Evolutionary conservation across 2,329 filamentous ascomycete genomes (phyloP), one percentile per base, ranked within the genome.

Genomic region (Aphanoascus verrucosus): DNA sequence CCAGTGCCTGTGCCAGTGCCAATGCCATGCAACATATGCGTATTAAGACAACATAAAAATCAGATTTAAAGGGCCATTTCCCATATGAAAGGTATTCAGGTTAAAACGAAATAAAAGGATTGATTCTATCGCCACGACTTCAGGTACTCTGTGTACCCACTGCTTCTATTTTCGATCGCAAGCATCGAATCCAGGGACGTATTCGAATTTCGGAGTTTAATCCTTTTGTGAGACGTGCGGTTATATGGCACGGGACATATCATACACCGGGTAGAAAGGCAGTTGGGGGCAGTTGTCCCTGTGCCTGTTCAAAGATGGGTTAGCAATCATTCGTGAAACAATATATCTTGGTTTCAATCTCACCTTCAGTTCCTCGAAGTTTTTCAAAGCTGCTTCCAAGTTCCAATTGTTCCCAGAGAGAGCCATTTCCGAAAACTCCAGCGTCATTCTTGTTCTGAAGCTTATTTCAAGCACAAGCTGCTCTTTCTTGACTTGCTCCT

Each of bases 351-450:
- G 62, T 28, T 14, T 5, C 40, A 28, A 20, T 34, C 75, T 65
- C 73, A 85, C 86, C 75, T 84, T 88, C 54, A 86, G 82, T 59
- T 84, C 79, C 57, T 84, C 79, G 65, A 95, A 96, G 32, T 86
- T 81, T 52, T 77, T 73, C 60, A 90, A 71, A 1, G 90, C 91
- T 59, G 80, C 78, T 37, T 86, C 79, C 47, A 90, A 81, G 65
- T 94, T 80, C 88, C 89, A 97, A 37, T 77, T 79, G 54, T 84
- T 87, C 55, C 89, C 82, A 2, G 81, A 77, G 14, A 97, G 75
- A 62, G 91, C 96, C 75, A 94, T 79, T 60, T 84, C 79, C 1
- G 89, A 85, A 66, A 86, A 94, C 55, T 86, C 76, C 8, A 83
- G 70, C 7, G 81, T 93, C 82, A 98, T 88, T 54, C 83, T 81